Conservation (phyloP, 345 rosid species). For the Lenwebbia sp. region DNA sequence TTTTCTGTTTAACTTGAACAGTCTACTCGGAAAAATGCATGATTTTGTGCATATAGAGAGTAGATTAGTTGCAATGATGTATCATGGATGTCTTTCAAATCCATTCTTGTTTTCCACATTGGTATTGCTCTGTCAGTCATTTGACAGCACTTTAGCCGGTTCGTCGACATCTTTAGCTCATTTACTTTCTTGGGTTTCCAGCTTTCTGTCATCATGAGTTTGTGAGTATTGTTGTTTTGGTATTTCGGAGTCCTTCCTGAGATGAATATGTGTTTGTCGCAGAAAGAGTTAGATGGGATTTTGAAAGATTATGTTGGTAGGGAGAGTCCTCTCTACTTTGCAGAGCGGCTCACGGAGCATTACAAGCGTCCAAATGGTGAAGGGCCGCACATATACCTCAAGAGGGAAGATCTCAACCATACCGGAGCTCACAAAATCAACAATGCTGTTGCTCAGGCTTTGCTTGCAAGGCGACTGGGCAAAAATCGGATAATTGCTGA, state of each 20-base stretch:
- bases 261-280: not conserved
- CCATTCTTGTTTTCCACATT: not conserved
- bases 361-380: slow-evolving; percentile 60
- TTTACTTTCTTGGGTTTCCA: not conserved
- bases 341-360: slow-evolving; percentile 81
- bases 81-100: not conserved
- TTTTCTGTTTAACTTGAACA: not conserved
- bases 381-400: slow-evolving; percentile 80
- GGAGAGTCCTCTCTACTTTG: slow-evolving; percentile 83
- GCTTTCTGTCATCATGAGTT: not conserved
- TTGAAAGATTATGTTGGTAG: slow-evolving; percentile 93
- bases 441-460: slow-evolving; percentile 82
- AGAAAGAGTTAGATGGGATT: slow-evolving; percentile 67
- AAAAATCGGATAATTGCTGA: slow-evolving; percentile 82
- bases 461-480: slow-evolving; percentile 83
- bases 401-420: slow-evolving; percentile 96
- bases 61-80: not conserved
- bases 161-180: not conserved
- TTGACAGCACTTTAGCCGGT: not conserved
- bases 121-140: not conserved
- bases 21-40: not conserved
- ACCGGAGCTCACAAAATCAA: slow-evolving; percentile 93
- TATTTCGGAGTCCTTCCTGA: not conserved
- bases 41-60: not conserved
- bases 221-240: not conserved